Evolutionary conservation across 2,329 filamentous ascomycete genomes (phyloP).

Genomic region (Microascus cirrosus): DNA sequence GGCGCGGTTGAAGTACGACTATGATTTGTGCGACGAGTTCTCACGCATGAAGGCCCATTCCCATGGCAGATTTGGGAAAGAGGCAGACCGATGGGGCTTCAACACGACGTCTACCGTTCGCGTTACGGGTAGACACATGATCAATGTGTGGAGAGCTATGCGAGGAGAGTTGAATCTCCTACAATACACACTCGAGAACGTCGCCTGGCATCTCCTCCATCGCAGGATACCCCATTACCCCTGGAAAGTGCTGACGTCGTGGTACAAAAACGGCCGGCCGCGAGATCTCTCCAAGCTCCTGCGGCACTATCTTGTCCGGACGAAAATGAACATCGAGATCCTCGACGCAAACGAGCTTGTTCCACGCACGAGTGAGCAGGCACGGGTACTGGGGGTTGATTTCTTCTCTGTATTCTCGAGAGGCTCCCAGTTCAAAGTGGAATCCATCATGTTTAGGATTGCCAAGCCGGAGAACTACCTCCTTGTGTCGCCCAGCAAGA

Average conservation of each 20-base stretch:
- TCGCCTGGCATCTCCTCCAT: slow-evolving; percentile 83
- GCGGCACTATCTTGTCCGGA: slow-evolving; percentile 64
- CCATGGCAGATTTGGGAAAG: slow-evolving; percentile 74
- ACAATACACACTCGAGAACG: slow-evolving; percentile 94
- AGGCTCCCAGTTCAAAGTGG: slow-evolving; percentile 96
- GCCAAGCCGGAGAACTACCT: slow-evolving; percentile 94
- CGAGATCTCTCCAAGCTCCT: slow-evolving; percentile 64
- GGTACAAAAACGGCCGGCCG: slow-evolving; percentile 62
- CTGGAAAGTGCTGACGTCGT: slow-evolving; percentile 65
- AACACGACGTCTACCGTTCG: slow-evolving; percentile 85
- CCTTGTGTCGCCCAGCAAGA: slow-evolving; percentile 77
- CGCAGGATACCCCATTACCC: slow-evolving; percentile 80
- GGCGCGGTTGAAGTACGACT: slow-evolving; percentile 75
- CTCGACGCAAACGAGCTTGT: slow-evolving; percentile 84
- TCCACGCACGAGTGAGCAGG: slow-evolving; percentile 84
- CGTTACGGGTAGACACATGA: slow-evolving; percentile 89
- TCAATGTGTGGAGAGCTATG: slow-evolving; percentile 97
- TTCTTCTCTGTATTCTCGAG: slow-evolving; percentile 94
- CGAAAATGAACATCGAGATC: slow-evolving; percentile 79
- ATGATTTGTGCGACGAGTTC: slow-evolving; percentile 82
- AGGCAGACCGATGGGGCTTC: slow-evolving; percentile 85
- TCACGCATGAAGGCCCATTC: slow-evolving; percentile 79
- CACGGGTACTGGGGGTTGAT: slow-evolving; percentile 82
- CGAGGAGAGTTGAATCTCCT: slow-evolving; percentile 80
- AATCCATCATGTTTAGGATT: slow-evolving; percentile 97